Conservation (phyloP, 306 rosid species). For the Fragaria vesca region DNA sequence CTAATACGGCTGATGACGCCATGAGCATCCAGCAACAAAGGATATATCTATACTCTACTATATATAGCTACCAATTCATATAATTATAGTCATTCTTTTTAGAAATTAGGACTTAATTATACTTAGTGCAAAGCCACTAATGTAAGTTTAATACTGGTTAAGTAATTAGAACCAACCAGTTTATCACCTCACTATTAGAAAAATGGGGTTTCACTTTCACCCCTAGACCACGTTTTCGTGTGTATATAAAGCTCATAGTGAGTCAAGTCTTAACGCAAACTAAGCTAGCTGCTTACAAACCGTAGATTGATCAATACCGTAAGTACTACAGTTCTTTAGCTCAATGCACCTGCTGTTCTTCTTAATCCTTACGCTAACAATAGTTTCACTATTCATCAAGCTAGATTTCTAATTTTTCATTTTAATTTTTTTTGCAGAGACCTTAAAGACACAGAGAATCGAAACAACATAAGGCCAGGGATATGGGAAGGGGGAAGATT, state of each 20-base stretch:
- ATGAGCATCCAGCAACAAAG: conserved; percentile 24
- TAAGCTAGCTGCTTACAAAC: not conserved
- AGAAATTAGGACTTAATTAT: conserved; percentile 11
- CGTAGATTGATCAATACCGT: conserved; percentile 6
- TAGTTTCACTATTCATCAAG: not conserved
- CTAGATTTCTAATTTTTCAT: not conserved
- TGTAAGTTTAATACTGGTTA: conserved; percentile 20
- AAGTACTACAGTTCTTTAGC: not conserved
- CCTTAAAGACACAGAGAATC: conserved; percentile 32
- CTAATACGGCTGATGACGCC: conserved; percentile 36
- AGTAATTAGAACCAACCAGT: not conserved
- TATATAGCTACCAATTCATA: not conserved
- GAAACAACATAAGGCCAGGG: not conserved
- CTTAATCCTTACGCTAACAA: conserved; percentile 18
- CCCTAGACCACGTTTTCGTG: not conserved
- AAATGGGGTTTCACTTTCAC: not conserved
- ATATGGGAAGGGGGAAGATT: conserved; percentile 91
- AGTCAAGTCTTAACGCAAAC: not conserved
- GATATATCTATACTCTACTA: not conserved
- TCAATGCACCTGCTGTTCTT: not conserved
- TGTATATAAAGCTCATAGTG: not conserved
- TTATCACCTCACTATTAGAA: not conserved
- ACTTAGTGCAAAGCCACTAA: conserved; percentile 3
- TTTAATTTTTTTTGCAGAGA: conserved; percentile 24
- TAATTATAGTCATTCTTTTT: not conserved